Evolutionary conservation across 345 rosid species (phyloP), one percentile per base, ranked within the genome.

Genomic region (Excoecaria agallocha): DNA sequence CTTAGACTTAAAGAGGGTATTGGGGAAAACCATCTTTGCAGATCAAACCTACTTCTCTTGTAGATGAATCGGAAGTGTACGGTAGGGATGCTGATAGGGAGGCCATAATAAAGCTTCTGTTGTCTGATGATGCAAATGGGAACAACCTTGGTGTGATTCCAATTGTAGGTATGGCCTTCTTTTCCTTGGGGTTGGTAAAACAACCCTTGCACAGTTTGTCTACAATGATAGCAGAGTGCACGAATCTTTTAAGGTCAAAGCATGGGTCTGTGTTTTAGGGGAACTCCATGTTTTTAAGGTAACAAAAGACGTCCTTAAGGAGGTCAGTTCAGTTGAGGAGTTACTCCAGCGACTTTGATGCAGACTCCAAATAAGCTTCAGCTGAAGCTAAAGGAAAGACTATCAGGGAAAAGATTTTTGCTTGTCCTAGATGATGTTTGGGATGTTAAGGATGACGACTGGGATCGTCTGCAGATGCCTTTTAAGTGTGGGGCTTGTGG

Each of bases 171-270:
- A 19, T 72, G 65, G 71, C 75, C n/a, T n/a, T n/a, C n/a, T n/a
- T n/a, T n/a, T n/a, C n/a, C n/a, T n/a, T 35, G 75, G 79, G 22
- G 17, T 65, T n/a, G 80, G 75, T n/a, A 77, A 77, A 52, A 77
- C 58, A 50, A 67, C 73, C 4, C 77, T 72, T 38, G 76, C 73
- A 50, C 80, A 72, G 49, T 20, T 39, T 2, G 68, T 71, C 1
- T 67, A 66, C 54, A 37, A 49, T 3, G 73, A 72, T 11, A 25
- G 5, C 0, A 62, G 70, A 16, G 66, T 77, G 15, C n/a, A 41
- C 8, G 70, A 66, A 5, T 11, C 45, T 3, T 78, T 78, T 60
- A 38, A 60, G 12, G 17, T 37, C 41, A 60, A 58, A 35, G 63
- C 12, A 0, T 78, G 77, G 77, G 68, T 60, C 4, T 72, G 49